Conservation (phyloP, 2,329 filamentous ascomycete genomes). For the Aureobasidium sp. region DNA sequence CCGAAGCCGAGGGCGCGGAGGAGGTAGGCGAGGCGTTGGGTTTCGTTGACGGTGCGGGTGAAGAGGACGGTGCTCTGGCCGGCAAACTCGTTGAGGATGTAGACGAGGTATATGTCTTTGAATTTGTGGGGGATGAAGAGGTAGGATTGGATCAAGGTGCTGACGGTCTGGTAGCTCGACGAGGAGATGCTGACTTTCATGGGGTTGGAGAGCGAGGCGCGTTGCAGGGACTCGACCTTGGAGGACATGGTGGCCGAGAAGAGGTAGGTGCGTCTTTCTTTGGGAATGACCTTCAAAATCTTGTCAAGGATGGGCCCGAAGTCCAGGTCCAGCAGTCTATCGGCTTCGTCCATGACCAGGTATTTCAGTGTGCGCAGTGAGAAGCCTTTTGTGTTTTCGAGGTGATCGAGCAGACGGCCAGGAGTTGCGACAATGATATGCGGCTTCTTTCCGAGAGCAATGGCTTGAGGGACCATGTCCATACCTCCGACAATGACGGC, state of each 20-base stretch:
- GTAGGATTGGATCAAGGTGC: slow-evolving; percentile 66
- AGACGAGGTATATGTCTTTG: slow-evolving; percentile 87
- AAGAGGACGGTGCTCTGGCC: slow-evolving; percentile 90
- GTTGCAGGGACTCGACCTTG: slow-evolving; percentile 87
- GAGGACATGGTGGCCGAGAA: slow-evolving; percentile 93
- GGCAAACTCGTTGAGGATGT: slow-evolving; percentile 75
- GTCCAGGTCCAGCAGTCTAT: slow-evolving; percentile 85
- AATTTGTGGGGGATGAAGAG: slow-evolving; percentile 77
- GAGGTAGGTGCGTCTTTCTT: slow-evolving; percentile 65
- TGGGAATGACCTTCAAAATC: slow-evolving; percentile 79
- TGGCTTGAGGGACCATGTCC: slow-evolving; percentile 89
- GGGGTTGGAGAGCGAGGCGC: slow-evolving; percentile 79
- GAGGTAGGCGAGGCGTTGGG: slow-evolving; percentile 76
- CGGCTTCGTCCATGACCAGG: slow-evolving; percentile 91
- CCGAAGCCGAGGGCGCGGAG: slow-evolving; percentile 79
- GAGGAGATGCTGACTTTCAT: slow-evolving; percentile 73
- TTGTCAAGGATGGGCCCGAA: slow-evolving; percentile 91
- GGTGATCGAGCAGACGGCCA: slow-evolving; percentile 79
- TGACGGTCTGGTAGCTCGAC: slow-evolving; percentile 59
- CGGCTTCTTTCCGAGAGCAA: slow-evolving; percentile 85
- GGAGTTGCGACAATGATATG: slow-evolving; percentile 92
- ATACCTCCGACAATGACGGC: slow-evolving; percentile 79
- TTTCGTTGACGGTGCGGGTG: slow-evolving; percentile 84
- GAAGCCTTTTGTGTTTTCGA: slow-evolving; percentile 97
- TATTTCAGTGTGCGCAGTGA: slow-evolving; percentile 75